Conservation (phyloP, 2,329 filamentous ascomycete species). For the Fusarium subglutinans region DNA sequence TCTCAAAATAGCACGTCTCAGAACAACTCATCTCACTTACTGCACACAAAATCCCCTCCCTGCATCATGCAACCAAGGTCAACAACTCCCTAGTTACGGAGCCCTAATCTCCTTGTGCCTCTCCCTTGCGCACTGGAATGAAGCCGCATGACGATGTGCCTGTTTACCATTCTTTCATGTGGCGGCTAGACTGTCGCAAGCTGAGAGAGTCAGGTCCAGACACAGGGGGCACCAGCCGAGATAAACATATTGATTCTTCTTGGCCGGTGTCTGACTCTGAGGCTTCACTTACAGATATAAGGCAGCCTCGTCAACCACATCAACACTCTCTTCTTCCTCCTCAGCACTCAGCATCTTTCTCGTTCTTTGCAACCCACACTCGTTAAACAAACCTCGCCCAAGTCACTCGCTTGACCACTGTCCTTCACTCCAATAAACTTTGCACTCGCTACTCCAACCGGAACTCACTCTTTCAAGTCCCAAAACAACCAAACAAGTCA, state of each 20-base stretch:
- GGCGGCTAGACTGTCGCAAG: constrained; percentile 21
- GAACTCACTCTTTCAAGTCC: constrained; percentile 15
- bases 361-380: constrained; percentile 23
- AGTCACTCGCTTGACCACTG: constrained; percentile 40
- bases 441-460: not conserved
- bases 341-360: constrained; percentile 21
- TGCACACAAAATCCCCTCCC: constrained; percentile 1
- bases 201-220: not conserved
- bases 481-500: constrained; percentile 13
- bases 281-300: constrained; percentile 35
- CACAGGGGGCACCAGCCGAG: not conserved
- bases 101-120: constrained; percentile 15
- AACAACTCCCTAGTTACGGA: constrained; percentile 27
- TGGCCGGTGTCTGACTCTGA: not conserved
- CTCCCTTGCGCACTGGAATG: constrained; percentile 36
- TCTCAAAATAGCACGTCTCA: constrained; percentile 2
- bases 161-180: constrained; percentile 29
- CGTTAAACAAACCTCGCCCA: constrained; percentile 32
- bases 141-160: constrained; percentile 10
- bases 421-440: constrained; percentile 14
- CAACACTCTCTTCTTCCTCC: not conserved
- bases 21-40: not conserved
- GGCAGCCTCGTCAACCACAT: constrained; percentile 18
- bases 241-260: not conserved
- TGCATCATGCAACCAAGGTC: not conserved